Base-by-base conservation (phyloP, 441 rosid genomes). In the Eruca vesicaria region DNA sequence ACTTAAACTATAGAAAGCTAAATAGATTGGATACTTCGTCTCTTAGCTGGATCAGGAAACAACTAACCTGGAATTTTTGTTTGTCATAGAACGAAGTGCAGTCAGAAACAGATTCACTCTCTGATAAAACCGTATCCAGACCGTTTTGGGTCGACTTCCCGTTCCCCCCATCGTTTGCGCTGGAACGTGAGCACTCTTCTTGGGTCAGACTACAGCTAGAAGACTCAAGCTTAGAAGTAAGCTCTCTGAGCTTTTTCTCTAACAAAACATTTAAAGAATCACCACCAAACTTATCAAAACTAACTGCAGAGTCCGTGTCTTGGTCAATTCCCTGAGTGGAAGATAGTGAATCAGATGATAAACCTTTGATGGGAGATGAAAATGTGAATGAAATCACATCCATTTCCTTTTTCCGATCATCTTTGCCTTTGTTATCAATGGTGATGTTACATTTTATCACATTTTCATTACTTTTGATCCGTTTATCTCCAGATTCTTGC, bases 311-410 rank as follows among this genome's bases (percentile, higher is more conserved):
- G 32, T 80, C 66, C 61, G 73, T 68, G 62, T 58, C 80, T 55
- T 80, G 84, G 69, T 68, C 83, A 26, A 53, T 36, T 48, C 60
- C 63, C 61, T 62, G 78, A 52, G 78, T 77, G 68, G 84, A 79
- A 32, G 84, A 75, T 67, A 61, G 64, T 2, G 83, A 12, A 52
- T 77, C 81, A 73, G 81, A 71, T 48, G 71, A 38, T 56, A 78
- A 56, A 73, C 84, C 84, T 78, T 74, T 85, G 28, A 93, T 78
- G 28, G 99, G 98, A 43, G 99, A 87, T 7, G 96, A 84, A 71
- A 96, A 96, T 15, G 95, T 93, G 83, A 96, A 96, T 35, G 98
- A 96, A 84, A 96, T 87, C 75, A 96, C 88, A 81, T 96, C 97
- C 84, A 79, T 86, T 64, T 86, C 84, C 62, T 81, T 84, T 78